Base-by-base conservation (phyloP, 176 grass and related monocot genomes). In the Puccinellia tenuiflora region DNA sequence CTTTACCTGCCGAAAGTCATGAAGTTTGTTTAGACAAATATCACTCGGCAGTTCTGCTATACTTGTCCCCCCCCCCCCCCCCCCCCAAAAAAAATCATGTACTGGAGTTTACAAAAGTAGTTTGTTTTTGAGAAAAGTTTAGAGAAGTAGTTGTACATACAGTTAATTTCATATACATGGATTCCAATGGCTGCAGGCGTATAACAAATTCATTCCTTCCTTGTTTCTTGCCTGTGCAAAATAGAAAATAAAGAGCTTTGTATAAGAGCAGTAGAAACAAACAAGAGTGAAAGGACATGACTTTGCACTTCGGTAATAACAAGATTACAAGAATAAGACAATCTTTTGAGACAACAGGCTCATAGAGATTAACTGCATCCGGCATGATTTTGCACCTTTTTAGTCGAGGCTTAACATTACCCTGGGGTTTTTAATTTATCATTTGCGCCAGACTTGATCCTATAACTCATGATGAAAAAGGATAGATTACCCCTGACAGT, bases 161-260 rank as follows among this genome's bases (percentile, higher is more conserved):
- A 73, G 96, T 99, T 82, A 99, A 62, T 85, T 99, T 99, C 93
- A 99, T 99, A 85, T 99, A 99, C 96, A 99, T 99, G 63, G 96
- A 83, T 83, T 99, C 96, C 87, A 56, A 90, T 85, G 96, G 96
- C 63, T 99, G 96, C 61, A 99, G 64, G 31, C 96, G 87, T 80
- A 99, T 99, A 54, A 99, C 96, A 73, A 99, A 96, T 22, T 96
- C 96, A 68, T 99, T 99, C 60, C 96, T 96, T 74, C 96, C 96
- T 87, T 99, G 96, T 76, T 90, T 99, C 89, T 94, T 96, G 75
- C 93, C 96, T 99, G 77, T 29, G 43, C 18, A 24, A 84, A 83
- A 88, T 76, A 15, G 42, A 13, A 74, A 89, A 37, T 10, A 76
- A 15, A 45, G 30, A 68, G 61, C 6, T 60, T 45, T 63, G 65